A percentile compares a stretch with the other conserved stretches of the same genome.
These are phyloP conservation scores for Acrodontium crateriforme DNA, from an alignment of 2,329 filamentous ascomycete genomes.

Conservation along the genomic window DNA sequence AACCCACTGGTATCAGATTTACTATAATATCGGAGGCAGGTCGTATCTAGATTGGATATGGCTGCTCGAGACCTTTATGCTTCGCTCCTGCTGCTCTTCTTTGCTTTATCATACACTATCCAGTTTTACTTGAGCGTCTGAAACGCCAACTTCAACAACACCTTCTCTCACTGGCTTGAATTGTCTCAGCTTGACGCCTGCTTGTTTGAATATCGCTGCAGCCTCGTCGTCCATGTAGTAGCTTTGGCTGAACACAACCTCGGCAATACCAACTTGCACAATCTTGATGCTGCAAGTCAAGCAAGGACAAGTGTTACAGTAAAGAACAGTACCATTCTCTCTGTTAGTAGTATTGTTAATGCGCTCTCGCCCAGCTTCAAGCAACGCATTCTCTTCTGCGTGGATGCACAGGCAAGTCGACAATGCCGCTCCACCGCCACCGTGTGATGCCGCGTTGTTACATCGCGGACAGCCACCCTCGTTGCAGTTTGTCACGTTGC, in stretches of 20 bases:
- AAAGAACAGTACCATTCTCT: constrained; percentile 72
- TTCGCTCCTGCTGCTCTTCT: constrained; percentile 1
- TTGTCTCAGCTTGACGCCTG: constrained; percentile 73
- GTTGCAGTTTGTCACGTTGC: constrained; percentile 77
- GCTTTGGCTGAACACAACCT: constrained; percentile 86
- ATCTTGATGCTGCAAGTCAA: constrained; percentile 98
- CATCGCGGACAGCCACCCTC: constrained; percentile 82
- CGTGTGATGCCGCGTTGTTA: constrained; percentile 47
- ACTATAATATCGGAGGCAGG: too few relatives aligned
- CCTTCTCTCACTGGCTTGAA: constrained; percentile 50
- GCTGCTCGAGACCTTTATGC: too few relatives aligned
- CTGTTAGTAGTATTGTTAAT: too few relatives aligned
- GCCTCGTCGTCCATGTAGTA: constrained; percentile 85
- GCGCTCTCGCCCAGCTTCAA: constrained; percentile 85
- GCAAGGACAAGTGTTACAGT: constrained; percentile 58
- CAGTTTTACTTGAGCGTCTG: too few relatives aligned
- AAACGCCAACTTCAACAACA: constrained; percentile 15
- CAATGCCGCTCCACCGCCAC: constrained; percentile 54
- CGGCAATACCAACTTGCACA: constrained; percentile 84
- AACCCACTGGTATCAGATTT: too few relatives aligned
- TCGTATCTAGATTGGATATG: too few relatives aligned
- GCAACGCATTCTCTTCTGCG: constrained; percentile 89
- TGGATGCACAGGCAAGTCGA: constrained; percentile 92
- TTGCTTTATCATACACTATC: too few relatives aligned
- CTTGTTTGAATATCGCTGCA: constrained; percentile 67